phyloP scores from a whole-genome alignment of 495 filamentous ascomycete genomes.

The Aspergillus campestris region DNA sequence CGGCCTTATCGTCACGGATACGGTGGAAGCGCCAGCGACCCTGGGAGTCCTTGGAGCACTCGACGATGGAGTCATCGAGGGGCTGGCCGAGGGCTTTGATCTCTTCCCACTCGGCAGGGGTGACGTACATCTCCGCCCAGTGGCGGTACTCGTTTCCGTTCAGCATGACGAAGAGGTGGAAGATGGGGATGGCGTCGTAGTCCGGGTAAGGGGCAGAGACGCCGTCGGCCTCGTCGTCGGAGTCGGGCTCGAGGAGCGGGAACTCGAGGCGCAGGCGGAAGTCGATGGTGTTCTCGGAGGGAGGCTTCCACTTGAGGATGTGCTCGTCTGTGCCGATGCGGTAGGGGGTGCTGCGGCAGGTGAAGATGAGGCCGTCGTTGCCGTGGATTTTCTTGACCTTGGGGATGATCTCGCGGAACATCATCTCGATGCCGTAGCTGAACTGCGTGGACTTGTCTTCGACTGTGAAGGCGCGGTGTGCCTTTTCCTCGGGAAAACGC shows the following conservation, averaged over 20 bases:
- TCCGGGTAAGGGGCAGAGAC: constrained; percentile 42
- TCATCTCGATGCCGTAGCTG: constrained; percentile 79
- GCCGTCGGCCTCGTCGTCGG: constrained; percentile 55
- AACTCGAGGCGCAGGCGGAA: constrained; percentile 76
- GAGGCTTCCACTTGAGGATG: constrained; percentile 96
- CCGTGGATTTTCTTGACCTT: constrained; percentile 66
- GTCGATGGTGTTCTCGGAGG: constrained; percentile 86
- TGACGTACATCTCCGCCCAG: constrained; percentile 60
- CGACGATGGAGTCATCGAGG: constrained; percentile 76
- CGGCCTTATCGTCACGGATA: constrained; percentile 82
- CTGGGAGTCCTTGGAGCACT: constrained; percentile 70
- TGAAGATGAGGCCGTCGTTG: constrained; percentile 96
- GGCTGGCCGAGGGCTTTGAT: constrained; percentile 61
- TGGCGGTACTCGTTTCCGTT: constrained; percentile 48
- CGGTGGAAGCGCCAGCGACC: constrained; percentile 76
- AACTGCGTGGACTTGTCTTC: constrained; percentile 82
- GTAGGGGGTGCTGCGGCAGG: constrained; percentile 77
- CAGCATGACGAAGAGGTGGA: constrained; percentile 50
- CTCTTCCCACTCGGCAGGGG: constrained; percentile 72
- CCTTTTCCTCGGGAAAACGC: constrained; percentile 58
- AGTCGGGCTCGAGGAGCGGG: constrained; percentile 60
- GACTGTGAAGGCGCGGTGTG: constrained; percentile 66
- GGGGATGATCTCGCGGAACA: constrained; percentile 80
- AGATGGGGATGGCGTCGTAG: constrained; percentile 54
- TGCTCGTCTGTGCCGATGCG: constrained; percentile 81